A percentile compares a stretch with the other conserved stretches of the same genome.
These are phyloP conservation scores for Fraxinus platypoda DNA, from an alignment of 305 asterid genomes.

Conservation along the genomic window DNA sequence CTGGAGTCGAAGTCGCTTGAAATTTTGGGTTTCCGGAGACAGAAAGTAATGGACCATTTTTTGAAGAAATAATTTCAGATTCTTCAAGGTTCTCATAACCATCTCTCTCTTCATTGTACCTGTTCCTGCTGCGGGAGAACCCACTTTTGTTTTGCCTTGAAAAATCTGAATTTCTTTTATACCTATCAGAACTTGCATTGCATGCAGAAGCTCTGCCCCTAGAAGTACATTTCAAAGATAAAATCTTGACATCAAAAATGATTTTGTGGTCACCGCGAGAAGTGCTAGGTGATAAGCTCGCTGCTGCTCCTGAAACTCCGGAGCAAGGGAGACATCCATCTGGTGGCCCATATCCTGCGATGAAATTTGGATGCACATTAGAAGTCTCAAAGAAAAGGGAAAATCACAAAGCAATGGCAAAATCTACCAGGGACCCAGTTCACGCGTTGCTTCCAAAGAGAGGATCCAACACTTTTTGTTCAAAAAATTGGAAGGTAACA, in stretches of 20 bases:
- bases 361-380: neutral
- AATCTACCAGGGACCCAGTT: neutral
- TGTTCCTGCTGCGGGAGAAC: constrained; percentile 59
- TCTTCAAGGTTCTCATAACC: constrained; percentile 57
- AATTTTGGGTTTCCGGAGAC: constrained; percentile 49
- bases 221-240: constrained; percentile 38
- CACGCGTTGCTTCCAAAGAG: neutral
- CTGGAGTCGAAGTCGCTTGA: constrained; percentile 71
- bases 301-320: constrained; percentile 57
- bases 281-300: constrained; percentile 38
- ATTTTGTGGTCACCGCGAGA: constrained; percentile 39
- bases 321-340: constrained; percentile 59
- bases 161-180: constrained; percentile 69
- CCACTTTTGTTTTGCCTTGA: constrained; percentile 67
- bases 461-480: neutral
- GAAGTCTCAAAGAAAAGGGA: neutral
- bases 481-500: neutral
- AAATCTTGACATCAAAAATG: constrained; percentile 37
- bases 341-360: constrained; percentile 61
- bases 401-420: neutral
- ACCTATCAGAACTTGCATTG: constrained; percentile 55
- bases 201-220: constrained; percentile 45
- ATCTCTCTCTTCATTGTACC: constrained; percentile 60
- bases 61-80: constrained; percentile 61
- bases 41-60: constrained; percentile 66